Evolutionary conservation across 108 stramenopile species (phyloP).

Genomic region (Cyclotella atomus): DNA sequence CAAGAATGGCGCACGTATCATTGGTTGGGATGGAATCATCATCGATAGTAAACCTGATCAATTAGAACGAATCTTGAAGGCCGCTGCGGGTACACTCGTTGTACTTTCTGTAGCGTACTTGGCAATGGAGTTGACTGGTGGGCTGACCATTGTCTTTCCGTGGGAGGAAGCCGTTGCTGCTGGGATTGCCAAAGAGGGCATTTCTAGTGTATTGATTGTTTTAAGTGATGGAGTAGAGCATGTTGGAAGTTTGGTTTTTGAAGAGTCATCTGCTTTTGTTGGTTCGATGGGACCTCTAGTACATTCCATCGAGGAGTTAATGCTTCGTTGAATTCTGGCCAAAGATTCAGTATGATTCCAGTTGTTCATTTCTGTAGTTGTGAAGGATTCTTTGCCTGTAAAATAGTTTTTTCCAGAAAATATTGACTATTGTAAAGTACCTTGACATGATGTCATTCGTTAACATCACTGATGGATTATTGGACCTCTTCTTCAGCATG

Average conservation of each 20-base stretch:
- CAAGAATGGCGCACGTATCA: neutral
- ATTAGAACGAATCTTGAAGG: neutral
- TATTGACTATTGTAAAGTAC: neutral
- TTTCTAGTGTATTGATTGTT: constrained; percentile 1
- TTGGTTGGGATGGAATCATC: neutral
- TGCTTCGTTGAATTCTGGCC: neutral
- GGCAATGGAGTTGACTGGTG: neutral
- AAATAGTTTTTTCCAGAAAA: neutral
- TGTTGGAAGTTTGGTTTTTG: constrained; percentile 7
- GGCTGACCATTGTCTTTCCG: neutral
- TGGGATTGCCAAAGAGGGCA: too few species aligned
- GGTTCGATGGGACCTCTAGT: neutral
- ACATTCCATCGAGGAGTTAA: constrained; percentile 10
- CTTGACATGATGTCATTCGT: neutral
- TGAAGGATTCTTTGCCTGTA: neutral
- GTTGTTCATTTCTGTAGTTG: neutral
- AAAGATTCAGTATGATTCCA: too few species aligned
- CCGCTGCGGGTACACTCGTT: constrained; percentile 1
- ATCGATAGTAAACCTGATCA: neutral
- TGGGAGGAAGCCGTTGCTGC: constrained; percentile 5
- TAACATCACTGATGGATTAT: neutral
- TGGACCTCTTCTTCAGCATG: neutral
- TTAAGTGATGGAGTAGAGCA: constrained; percentile 1
- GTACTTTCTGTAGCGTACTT: constrained; percentile 3
- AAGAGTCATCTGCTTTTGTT: neutral